Evolutionary conservation across 2,329 filamentous ascomycete species (phyloP).

Genomic region (Macroventuria anomochaeta): DNA sequence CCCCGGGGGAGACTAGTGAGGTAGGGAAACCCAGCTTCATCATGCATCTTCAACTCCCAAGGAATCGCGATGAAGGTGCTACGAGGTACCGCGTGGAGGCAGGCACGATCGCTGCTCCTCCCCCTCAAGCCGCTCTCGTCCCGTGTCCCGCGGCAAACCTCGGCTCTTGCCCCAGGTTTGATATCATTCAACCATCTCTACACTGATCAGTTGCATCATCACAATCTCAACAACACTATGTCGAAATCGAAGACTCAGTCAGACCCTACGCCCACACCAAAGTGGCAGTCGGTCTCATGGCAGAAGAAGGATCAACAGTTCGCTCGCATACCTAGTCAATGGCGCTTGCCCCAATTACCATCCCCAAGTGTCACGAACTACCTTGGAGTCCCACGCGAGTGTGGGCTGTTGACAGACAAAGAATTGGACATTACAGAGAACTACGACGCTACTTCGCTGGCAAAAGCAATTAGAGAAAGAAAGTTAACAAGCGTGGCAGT

Average conservation of each 20-base stretch:
- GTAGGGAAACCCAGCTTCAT: no score
- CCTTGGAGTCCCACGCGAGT: conserved; percentile 59
- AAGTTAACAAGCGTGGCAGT: conserved; percentile 49
- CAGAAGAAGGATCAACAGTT: conserved; percentile 53
- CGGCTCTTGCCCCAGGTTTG: conserved; percentile 9
- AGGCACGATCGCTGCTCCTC: neutral
- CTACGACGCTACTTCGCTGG: conserved; percentile 55
- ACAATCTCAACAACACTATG: conserved; percentile 17
- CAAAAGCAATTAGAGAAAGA: conserved; percentile 44
- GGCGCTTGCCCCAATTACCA: conserved; percentile 47
- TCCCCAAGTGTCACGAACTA: conserved; percentile 34
- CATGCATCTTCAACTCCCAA: neutral
- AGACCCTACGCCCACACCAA: conserved; percentile 20
- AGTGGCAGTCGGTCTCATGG: conserved; percentile 51
- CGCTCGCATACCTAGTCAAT: conserved; percentile 53
- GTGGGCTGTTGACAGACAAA: conserved; percentile 58
- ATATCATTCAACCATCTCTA: conserved; percentile 4
- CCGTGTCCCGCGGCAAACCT: conserved; percentile 16
- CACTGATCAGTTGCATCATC: neutral
- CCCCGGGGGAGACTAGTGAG: neutral
- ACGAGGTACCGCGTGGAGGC: neutral
- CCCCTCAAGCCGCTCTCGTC: conserved; percentile 26
- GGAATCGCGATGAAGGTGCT: neutral
- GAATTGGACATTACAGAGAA: conserved; percentile 64
- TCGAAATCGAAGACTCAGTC: conserved; percentile 13